Conservation (phyloP, 495 filamentous ascomycete genomes). For the Trichodelitschia bisporula region DNA sequence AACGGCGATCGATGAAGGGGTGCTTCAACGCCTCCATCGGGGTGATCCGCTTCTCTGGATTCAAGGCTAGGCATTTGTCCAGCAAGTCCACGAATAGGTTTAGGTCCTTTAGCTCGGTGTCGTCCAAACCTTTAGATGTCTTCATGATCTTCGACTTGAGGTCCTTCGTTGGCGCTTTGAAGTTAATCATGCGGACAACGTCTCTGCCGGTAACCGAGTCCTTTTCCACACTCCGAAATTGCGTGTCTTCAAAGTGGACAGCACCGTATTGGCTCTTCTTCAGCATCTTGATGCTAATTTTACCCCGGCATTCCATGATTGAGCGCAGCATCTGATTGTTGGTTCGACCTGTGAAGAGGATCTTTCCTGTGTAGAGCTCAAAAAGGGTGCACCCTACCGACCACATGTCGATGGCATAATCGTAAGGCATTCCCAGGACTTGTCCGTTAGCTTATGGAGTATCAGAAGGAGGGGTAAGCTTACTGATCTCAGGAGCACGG, state of each 20-base stretch:
- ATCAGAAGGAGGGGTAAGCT: slow-evolving; percentile 6
- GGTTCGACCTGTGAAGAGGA: slow-evolving; percentile 78
- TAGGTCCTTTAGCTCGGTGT: slow-evolving; percentile 54
- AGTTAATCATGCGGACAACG: slow-evolving; percentile 3
- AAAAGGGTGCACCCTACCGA: slow-evolving; percentile 91
- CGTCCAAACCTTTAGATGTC: slow-evolving; percentile 45
- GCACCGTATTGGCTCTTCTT: slow-evolving; percentile 46
- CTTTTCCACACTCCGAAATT: slow-evolving; percentile 67
- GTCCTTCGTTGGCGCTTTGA: slow-evolving; percentile 38
- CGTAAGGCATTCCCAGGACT: slow-evolving; percentile 75
- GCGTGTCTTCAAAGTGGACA: slow-evolving; percentile 67
- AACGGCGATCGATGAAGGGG: slow-evolving; percentile 68
- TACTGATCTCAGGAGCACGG: slow-evolving; percentile 74
- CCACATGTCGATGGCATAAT: slow-evolving; percentile 92
- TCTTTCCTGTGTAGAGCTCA: slow-evolving; percentile 92
- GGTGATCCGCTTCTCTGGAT: slow-evolving; percentile 80
- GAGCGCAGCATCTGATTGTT: slow-evolving; percentile 95
- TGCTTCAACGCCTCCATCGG: slow-evolving; percentile 72
- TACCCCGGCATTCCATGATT: slow-evolving; percentile 91
- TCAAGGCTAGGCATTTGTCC: slow-evolving; percentile 65
- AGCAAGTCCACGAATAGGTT: slow-evolving; percentile 64
- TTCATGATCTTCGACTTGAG: slow-evolving; percentile 51
- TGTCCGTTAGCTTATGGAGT: background rate
- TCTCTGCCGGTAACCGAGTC: slow-evolving; percentile 61
- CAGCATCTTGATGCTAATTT: slow-evolving; percentile 67